Evolutionary conservation across 176 grass and related monocot genomes (phyloP).

Genomic region (Miscanthus lutarioriparius): DNA sequence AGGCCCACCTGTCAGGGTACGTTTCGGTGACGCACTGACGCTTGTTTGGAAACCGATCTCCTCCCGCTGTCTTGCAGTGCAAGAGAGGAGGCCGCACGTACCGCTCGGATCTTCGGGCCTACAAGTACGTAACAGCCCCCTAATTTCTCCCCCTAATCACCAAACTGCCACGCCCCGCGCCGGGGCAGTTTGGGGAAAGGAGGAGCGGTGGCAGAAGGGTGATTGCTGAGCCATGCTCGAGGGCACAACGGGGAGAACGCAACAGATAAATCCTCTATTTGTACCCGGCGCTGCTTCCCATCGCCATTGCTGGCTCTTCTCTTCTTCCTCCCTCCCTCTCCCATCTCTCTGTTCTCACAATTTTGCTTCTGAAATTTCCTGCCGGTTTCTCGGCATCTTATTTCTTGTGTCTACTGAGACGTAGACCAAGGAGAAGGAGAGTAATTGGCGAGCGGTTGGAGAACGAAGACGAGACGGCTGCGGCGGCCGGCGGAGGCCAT

Average conservation of each 20-base stretch:
- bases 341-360: constrained; percentile 19
- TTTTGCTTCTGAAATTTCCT: constrained; percentile 28
- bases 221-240: background rate
- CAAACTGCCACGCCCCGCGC: background rate
- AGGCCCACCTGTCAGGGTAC: background rate
- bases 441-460: constrained; percentile 26
- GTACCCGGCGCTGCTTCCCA: constrained; percentile 50
- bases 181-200: constrained; percentile 42
- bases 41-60: background rate
- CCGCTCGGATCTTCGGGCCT: constrained; percentile 20
- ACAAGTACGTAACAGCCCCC: background rate
- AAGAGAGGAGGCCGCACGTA: constrained; percentile 31
- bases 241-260: constrained; percentile 35
- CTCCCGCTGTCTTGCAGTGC: constrained; percentile 30
- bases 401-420: background rate
- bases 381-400: background rate
- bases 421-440: background rate
- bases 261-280: constrained; percentile 71
- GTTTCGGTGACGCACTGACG: background rate
- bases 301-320: constrained; percentile 61
- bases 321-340: constrained; percentile 6
- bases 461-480: constrained; percentile 16
- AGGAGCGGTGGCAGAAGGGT: constrained; percentile 33
- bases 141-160: background rate
- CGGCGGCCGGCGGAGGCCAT: constrained; percentile 39